These are phyloP conservation scores for Aspergillus intermedius DNA, from an alignment of 2,329 filamentous ascomycete species.

Conservation along the genomic window DNA sequence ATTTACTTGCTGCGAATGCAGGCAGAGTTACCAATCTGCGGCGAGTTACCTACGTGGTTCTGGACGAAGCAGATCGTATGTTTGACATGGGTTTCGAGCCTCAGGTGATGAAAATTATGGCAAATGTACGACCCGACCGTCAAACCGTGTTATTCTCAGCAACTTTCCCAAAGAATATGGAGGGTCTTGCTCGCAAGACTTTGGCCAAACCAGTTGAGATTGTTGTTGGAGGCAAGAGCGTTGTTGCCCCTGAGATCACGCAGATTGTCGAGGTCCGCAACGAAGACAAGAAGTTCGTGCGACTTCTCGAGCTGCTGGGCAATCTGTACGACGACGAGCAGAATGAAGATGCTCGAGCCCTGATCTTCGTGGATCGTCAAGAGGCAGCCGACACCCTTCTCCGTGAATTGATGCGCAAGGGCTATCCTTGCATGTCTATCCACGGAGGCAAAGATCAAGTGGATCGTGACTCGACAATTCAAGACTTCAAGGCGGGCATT, in stretches of 20 bases:
- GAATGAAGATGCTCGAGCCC: slow-evolving; percentile 80
- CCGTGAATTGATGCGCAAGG: slow-evolving; percentile 72
- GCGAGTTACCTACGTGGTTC: slow-evolving; percentile 85
- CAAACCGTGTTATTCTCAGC: slow-evolving; percentile 96
- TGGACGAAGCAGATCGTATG: slow-evolving; percentile 98
- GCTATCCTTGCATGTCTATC: slow-evolving; percentile 87
- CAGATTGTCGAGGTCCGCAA: slow-evolving; percentile 85
- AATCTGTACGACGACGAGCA: slow-evolving; percentile 65
- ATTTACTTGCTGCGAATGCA: slow-evolving; percentile 85
- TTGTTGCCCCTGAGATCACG: slow-evolving; percentile 66
- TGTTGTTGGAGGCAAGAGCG: slow-evolving; percentile 76
- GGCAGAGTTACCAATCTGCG: slow-evolving; percentile 89
- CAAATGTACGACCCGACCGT: slow-evolving; percentile 81
- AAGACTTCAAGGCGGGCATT: slow-evolving; percentile 87
- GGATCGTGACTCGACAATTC: slow-evolving; percentile 84
- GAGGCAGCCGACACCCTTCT: slow-evolving; percentile 78
- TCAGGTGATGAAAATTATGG: slow-evolving; percentile 93
- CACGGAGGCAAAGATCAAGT: slow-evolving; percentile 92
- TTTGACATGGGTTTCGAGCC: slow-evolving; percentile 99
- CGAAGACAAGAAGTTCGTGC: slow-evolving; percentile 75
- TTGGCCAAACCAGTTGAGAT: slow-evolving; percentile 83
- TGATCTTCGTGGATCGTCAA: slow-evolving; percentile 90
- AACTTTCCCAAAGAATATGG: slow-evolving; percentile 91
- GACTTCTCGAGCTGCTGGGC: slow-evolving; percentile 78
- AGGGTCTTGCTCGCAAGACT: slow-evolving; percentile 81